phyloP scores from a whole-genome alignment of 441 rosid genomes.

The Raphanus hybrid region DNA sequence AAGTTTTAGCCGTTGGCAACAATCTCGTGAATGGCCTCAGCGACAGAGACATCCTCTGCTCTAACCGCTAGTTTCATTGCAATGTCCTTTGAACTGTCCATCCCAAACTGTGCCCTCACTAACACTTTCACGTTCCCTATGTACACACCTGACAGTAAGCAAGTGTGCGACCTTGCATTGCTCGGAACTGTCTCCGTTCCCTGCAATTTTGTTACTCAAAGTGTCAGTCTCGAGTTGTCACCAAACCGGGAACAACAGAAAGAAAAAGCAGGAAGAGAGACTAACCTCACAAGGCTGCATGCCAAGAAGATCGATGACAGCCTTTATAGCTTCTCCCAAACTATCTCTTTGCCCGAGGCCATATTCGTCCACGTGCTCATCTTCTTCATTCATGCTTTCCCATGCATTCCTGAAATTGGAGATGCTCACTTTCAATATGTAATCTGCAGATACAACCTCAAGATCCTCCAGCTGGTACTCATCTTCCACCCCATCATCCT shows the following conservation, averaged over 20 bases:
- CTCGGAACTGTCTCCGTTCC: slow-evolving; percentile 83
- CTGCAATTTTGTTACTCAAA: slow-evolving; percentile 45
- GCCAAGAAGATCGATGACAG: slow-evolving; percentile 92
- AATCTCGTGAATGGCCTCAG: slow-evolving; percentile 86
- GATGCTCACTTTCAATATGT: slow-evolving; percentile 79
- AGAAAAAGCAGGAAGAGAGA: background rate
- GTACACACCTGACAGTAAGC: slow-evolving; percentile 87
- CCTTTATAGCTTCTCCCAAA: slow-evolving; percentile 78
- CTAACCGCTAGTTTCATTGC: slow-evolving; percentile 91
- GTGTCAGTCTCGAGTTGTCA: slow-evolving; percentile 29
- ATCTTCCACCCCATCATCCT: slow-evolving; percentile 97
- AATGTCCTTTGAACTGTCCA: slow-evolving; percentile 78
- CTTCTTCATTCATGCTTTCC: slow-evolving; percentile 85
- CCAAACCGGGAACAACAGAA: background rate
- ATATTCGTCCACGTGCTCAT: slow-evolving; percentile 89
- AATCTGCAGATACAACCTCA: slow-evolving; percentile 93
- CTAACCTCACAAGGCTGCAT: slow-evolving; percentile 98
- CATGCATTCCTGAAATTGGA: slow-evolving; percentile 95
- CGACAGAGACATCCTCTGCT: slow-evolving; percentile 79
- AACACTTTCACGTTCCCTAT: slow-evolving; percentile 86
- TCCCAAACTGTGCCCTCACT: slow-evolving; percentile 81
- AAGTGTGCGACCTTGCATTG: slow-evolving; percentile 96
- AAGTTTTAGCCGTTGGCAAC: slow-evolving; percentile 76
- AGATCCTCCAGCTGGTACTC: slow-evolving; percentile 97
- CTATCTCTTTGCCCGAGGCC: slow-evolving; percentile 96